Evolutionary conservation across 2,329 filamentous ascomycete species (phyloP), one percentile per base, ranked within the genome.

Genomic region (Trichoderma arundinaceum): DNA sequence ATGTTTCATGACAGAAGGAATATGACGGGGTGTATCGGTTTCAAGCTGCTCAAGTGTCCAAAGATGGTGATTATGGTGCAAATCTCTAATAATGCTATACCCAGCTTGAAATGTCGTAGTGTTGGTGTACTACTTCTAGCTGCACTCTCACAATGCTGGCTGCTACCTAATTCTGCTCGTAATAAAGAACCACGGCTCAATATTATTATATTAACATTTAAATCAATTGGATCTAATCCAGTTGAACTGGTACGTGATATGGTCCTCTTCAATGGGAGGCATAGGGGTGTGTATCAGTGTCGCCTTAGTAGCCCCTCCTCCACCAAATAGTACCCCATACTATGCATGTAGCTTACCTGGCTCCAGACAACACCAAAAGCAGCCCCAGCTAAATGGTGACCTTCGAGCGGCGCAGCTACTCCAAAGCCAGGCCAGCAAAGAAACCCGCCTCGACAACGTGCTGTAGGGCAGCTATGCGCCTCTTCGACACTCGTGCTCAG

Each of bases 391-490:
- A 43, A 19, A 19, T 57, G 38, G 53, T 43, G 53, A 57, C 38
- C 38, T 28, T 43, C 38, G 53, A 22, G 53, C 54, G 54, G 54
- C 41, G 22, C 54, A 57, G 39, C 44, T 22, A 49, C 48, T 41
- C 38, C 35, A 53, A 53, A 53, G 32, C 49, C 49, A 53, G 49
- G 33, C n/a, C 32, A 38, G 33, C 49, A 60, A 41, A 38, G 15
- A 35, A 49, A 43, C 46, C 64, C 52, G 58, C 65, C 61, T 56
- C 44, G 62, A 71, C 68, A 62, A 67, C 68, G 68, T 68, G 59
- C 68, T 67, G n/a, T 32, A 19, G 69, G 72, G 77, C 72, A 79
- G 79, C 77, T 74, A 82, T 82, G 81, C 76, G 75, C 78, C 74
- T 74, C 72, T 73, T 71, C 69, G 75, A 74, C 72, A 74, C 75